These are phyloP conservation scores for Wickerhamiella alocasiicola DNA, from an alignment of 805 yeast genomes.

Conservation along the genomic window DNA sequence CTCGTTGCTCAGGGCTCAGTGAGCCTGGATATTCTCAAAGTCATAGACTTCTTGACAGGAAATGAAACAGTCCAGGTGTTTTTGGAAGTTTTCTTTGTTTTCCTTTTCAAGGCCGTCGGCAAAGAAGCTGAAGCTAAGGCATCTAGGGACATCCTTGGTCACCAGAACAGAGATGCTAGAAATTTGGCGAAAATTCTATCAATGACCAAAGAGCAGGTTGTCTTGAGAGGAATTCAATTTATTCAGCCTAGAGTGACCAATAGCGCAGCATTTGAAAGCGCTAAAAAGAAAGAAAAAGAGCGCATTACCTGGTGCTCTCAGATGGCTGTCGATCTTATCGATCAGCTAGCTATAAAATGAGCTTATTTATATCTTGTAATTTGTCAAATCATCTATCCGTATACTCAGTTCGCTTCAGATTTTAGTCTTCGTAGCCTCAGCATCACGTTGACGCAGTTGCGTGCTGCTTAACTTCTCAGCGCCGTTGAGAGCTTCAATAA, in stretches of 20 bases:
- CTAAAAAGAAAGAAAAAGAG: conserved; percentile 35
- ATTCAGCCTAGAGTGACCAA: conserved; percentile 36
- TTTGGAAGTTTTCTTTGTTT: conserved; percentile 58
- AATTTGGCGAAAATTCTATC: conserved; percentile 37
- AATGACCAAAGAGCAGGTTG: conserved; percentile 45
- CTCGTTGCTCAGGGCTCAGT: conserved; percentile 62
- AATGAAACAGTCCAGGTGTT: conserved; percentile 51
- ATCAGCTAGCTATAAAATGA: neutral
- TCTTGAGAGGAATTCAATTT: conserved; percentile 54
- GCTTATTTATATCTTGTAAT: neutral
- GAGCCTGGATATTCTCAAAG: conserved; percentile 59
- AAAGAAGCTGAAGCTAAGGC: conserved; percentile 25
- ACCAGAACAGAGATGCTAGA: conserved; percentile 35
- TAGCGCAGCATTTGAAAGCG: conserved; percentile 37
- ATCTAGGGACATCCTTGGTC: conserved; percentile 17
- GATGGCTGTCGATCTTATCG: conserved; percentile 8
- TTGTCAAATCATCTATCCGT: neutral
- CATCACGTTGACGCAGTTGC: conserved; percentile 41
- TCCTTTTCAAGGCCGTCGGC: conserved; percentile 49
- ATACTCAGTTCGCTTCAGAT: too few relatives aligned
- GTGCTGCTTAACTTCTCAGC: conserved; percentile 77
- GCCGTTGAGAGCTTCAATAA: conserved; percentile 35
- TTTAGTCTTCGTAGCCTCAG: conserved; percentile 16
- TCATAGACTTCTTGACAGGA: conserved; percentile 59
- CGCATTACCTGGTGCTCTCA: conserved; percentile 53